Evolutionary conservation across 805 yeast species (phyloP).

Genomic region (Starmera amethionina): DNA sequence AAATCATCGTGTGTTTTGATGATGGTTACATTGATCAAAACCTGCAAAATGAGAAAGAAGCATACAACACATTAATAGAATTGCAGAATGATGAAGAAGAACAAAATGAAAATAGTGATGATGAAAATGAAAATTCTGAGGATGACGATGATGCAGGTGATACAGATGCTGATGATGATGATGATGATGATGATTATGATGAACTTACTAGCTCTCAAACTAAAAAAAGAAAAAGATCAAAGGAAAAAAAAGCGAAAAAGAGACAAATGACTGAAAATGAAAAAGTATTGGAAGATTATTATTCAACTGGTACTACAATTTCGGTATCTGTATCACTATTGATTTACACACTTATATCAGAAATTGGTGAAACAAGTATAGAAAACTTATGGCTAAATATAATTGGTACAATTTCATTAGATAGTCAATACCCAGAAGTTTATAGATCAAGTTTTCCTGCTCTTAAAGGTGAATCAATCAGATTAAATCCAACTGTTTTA

Average conservation of each 20-base stretch:
- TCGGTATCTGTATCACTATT: slow-evolving; percentile 70
- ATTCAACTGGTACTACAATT: slow-evolving; percentile 73
- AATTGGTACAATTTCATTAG: slow-evolving; percentile 79
- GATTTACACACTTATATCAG: slow-evolving; percentile 67
- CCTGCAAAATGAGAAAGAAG: slow-evolving; percentile 43
- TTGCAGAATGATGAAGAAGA: slow-evolving; percentile 28
- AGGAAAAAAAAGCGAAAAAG: slow-evolving; percentile 28
- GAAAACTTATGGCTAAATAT: slow-evolving; percentile 76
- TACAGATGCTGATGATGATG: slow-evolving; percentile 21
- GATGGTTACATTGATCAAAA: slow-evolving; percentile 69
- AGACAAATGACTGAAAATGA: slow-evolving; percentile 38
- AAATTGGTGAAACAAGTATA: slow-evolving; percentile 72
- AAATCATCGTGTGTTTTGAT: slow-evolving; percentile 70
- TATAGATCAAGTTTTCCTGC: slow-evolving; percentile 67
- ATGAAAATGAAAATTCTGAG: slow-evolving; percentile 19
- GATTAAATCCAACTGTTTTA: slow-evolving; percentile 40
- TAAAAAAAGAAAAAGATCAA: slow-evolving; percentile 17
- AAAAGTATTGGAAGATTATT: slow-evolving; percentile 59
- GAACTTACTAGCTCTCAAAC: slow-evolving; percentile 17
- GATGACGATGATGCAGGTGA: slow-evolving; percentile 21
- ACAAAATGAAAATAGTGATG: slow-evolving; percentile 25
- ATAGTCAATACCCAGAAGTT: slow-evolving; percentile 61
- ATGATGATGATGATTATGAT: slow-evolving; percentile 20
- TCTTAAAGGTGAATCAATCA: slow-evolving; percentile 70
- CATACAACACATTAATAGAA: slow-evolving; percentile 46